phyloP scores from a whole-genome alignment of 306 rosid species.

The Fagus sylvatica region DNA sequence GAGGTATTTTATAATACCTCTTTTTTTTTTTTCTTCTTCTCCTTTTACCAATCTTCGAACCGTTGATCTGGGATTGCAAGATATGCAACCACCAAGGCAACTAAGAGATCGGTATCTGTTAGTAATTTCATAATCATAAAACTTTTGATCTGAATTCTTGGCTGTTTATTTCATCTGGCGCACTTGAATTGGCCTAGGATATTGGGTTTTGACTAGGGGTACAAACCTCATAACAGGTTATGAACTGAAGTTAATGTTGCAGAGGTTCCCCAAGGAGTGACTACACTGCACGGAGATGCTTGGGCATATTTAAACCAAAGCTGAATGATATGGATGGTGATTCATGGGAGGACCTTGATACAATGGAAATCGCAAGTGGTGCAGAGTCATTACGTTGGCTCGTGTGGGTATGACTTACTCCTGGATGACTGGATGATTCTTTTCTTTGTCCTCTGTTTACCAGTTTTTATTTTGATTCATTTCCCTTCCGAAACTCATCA shows the following conservation, averaged over 20 bases:
- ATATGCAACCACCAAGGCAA: too few relatives aligned
- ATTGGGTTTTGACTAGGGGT: constrained; percentile 49
- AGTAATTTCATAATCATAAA: neutral
- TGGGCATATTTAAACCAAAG: constrained; percentile 74
- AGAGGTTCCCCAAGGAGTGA: constrained; percentile 91
- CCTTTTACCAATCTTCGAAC: too few relatives aligned
- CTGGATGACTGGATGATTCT: neutral
- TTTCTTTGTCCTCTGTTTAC: neutral
- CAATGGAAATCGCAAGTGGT: constrained; percentile 63
- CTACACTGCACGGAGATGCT: constrained; percentile 69
- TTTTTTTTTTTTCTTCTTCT: too few relatives aligned
- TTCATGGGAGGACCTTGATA: constrained; percentile 91
- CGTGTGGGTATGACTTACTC: constrained; percentile 60
- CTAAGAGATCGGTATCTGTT: too few relatives aligned
- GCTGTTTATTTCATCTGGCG: neutral
- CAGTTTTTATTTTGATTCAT: neutral
- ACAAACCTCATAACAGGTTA: constrained; percentile 59
- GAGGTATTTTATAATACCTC: too few relatives aligned
- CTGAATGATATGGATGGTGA: constrained; percentile 71
- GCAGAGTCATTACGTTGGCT: constrained; percentile 84
- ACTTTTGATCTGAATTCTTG: neutral
- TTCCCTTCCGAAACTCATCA: neutral
- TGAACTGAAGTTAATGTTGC: constrained; percentile 71
- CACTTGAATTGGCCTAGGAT: constrained; percentile 13
- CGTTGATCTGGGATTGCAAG: too few relatives aligned